These are phyloP conservation scores for Sugiyamaella smithiae DNA, from an alignment of 805 yeast species.

Conservation along the genomic window DNA sequence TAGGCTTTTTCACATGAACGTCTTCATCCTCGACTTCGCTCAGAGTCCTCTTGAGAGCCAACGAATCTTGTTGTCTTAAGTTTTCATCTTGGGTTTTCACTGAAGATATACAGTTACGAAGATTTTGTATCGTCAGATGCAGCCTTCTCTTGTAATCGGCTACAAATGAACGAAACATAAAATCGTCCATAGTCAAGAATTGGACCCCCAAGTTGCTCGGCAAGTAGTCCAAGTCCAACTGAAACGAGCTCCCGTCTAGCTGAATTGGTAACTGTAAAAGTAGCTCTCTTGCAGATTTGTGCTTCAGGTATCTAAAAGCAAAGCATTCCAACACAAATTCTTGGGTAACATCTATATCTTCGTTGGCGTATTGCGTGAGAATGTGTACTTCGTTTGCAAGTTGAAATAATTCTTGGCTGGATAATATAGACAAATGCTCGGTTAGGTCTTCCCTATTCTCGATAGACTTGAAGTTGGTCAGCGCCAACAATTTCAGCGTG, in stretches of 20 bases:
- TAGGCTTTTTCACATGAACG: background rate
- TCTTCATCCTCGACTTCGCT: background rate
- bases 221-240: no score
- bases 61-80: no score
- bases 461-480: conserved; percentile 29
- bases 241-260: conserved; percentile 18
- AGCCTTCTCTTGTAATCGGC: no score
- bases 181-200: conserved; percentile 31
- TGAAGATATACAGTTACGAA: no score
- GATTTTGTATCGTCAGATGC: no score
- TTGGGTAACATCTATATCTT: conserved; percentile 8
- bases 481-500: conserved; percentile 27
- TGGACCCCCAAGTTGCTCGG: conserved; percentile 25
- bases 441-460: conserved; percentile 20
- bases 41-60: background rate
- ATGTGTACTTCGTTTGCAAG: conserved; percentile 6
- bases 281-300: conserved; percentile 8
- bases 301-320: conserved; percentile 17
- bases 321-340: conserved; percentile 22
- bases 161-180: no score
- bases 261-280: conserved; percentile 8
- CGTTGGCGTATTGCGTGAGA: background rate
- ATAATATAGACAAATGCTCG: conserved; percentile 25
- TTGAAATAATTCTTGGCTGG: conserved; percentile 21
- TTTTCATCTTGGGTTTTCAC: no score